Conservation (phyloP, 2,329 filamentous ascomycete genomes). For the Fusarium sp. region DNA sequence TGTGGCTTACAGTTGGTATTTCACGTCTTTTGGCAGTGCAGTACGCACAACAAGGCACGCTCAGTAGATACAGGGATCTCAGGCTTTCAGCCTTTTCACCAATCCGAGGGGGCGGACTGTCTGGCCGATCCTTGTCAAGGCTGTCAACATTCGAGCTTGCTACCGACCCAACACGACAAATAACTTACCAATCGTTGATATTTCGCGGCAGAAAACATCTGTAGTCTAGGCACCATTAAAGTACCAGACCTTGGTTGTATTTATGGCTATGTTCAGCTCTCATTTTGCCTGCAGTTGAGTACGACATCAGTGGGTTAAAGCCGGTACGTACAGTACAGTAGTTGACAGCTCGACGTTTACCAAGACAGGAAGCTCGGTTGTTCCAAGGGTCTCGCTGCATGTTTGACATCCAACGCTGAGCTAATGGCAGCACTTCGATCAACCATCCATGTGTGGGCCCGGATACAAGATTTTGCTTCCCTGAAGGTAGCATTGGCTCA, state of each 20-base stretch:
- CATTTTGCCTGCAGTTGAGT: constrained; percentile 3
- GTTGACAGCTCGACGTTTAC: constrained; percentile 19
- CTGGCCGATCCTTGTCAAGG: background rate
- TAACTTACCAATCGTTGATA: background rate
- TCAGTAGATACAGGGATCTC: background rate
- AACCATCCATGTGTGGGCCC: constrained; percentile 36
- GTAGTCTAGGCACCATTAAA: background rate
- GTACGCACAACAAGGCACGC: background rate
- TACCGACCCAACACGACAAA: background rate
- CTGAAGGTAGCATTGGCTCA: background rate
- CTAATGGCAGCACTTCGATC: constrained; percentile 40
- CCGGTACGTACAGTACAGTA: background rate
- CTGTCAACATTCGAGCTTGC: constrained; percentile 6
- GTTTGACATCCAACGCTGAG: constrained; percentile 31
- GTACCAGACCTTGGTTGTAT: background rate
- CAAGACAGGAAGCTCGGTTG: constrained; percentile 40
- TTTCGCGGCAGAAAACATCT: background rate
- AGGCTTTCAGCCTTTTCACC: background rate
- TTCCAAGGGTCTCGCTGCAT: constrained; percentile 39
- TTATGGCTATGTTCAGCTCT: background rate
- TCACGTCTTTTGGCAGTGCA: constrained; percentile 29
- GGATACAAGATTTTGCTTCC: constrained; percentile 21
- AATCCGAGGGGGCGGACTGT: background rate
- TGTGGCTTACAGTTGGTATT: constrained; percentile 41
- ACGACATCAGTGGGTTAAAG: background rate